These are phyloP conservation scores for Lathyrus aphaca DNA, from an alignment of 306 rosid genomes.

Conservation along the genomic window DNA sequence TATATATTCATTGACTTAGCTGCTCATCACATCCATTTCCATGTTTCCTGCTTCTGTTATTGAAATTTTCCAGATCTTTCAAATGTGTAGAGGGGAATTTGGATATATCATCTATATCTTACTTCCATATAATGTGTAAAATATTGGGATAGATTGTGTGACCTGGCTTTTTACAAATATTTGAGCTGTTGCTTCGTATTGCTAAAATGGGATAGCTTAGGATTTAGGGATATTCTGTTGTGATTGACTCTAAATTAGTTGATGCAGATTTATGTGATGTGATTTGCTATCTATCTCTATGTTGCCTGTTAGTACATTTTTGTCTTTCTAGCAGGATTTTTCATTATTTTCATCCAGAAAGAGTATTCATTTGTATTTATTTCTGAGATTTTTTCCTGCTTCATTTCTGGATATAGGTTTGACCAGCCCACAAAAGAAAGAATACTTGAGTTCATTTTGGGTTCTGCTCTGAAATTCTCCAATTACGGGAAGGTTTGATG, in stretches of 20 bases:
- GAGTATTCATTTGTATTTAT: slow-evolving; percentile 8
- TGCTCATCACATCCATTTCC: slow-evolving; percentile 21
- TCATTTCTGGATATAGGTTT: slow-evolving; percentile 53
- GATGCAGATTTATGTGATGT: slow-evolving; percentile 1
- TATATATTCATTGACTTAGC: slow-evolving; percentile 28
- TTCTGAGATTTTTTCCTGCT: not conserved
- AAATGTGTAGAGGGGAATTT: not conserved
- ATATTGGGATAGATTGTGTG: slow-evolving; percentile 9
- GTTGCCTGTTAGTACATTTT: not conserved
- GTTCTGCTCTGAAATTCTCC: slow-evolving; percentile 64
- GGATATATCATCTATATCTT: not conserved
- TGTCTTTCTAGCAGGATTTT: not conserved
- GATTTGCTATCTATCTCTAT: slow-evolving; percentile 11
- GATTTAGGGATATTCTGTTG: not conserved
- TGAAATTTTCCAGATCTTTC: not conserved
- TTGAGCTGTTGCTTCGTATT: not conserved
- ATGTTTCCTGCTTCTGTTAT: slow-evolving; percentile 9
- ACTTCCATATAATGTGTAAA: not conserved
- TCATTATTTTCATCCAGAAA: slow-evolving; percentile 9
- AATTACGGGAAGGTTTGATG: slow-evolving; percentile 80
- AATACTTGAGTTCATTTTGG: slow-evolving; percentile 72
- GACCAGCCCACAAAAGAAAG: slow-evolving; percentile 67
- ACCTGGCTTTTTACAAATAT: not conserved
- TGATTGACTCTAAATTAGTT: not conserved
- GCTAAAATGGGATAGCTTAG: not conserved